Conservation (phyloP, 805 yeast species). For the Metschnikowia lochheadii region DNA sequence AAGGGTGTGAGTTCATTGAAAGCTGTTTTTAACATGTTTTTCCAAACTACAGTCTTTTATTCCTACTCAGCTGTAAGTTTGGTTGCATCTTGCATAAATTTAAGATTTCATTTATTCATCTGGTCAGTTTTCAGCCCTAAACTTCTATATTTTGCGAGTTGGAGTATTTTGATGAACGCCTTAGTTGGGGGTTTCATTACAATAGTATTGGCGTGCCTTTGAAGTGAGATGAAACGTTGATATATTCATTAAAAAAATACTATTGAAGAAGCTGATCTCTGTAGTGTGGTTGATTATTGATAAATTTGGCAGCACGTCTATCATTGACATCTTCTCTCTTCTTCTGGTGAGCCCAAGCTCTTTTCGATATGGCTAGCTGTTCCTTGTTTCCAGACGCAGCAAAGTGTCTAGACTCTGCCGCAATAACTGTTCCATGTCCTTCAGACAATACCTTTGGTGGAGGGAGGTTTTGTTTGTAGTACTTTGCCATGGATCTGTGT, state of each 20-base stretch:
- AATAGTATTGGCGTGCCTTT: conserved; percentile 1
- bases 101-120: conserved; percentile 83
- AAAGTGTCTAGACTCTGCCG: conserved; percentile 51
- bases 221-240: background rate
- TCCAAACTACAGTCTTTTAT: conserved; percentile 42
- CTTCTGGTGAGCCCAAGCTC: conserved; percentile 57
- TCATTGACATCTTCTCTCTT: conserved; percentile 50
- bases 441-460: conserved; percentile 41
- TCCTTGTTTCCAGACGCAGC: conserved; percentile 36
- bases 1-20: background rate
- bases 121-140: conserved; percentile 99
- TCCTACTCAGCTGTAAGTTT: conserved; percentile 55
- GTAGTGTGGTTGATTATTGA: conserved; percentile 77
- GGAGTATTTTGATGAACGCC: conserved; percentile 53
- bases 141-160: conserved; percentile 70
- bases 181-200: conserved; percentile 28
- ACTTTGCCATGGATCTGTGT: conserved; percentile 40
- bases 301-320: conserved; percentile 60
- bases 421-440: conserved; percentile 43
- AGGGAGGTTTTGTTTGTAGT: conserved; percentile 41
- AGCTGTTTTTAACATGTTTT: background rate
- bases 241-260: background rate
- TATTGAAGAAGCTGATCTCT: conserved; percentile 40
- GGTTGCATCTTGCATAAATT: conserved; percentile 62
- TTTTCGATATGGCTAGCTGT: conserved; percentile 42